Evolutionary conservation across 768 basidiomycete species (phyloP).

Genomic region (Wakefieldia striispora): DNA sequence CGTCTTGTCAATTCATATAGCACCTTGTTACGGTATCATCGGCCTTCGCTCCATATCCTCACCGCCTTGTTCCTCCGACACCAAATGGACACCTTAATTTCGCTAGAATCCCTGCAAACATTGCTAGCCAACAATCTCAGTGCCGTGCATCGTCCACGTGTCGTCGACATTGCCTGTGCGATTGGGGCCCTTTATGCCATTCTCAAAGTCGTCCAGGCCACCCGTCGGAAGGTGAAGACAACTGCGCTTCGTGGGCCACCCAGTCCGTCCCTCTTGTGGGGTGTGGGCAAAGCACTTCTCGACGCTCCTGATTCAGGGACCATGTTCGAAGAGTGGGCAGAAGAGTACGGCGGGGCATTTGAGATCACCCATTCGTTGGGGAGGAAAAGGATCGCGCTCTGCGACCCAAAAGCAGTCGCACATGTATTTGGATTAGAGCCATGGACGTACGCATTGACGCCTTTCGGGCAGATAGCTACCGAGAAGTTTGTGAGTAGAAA

Average conservation of each 20-base stretch:
- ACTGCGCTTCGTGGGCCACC: conserved; percentile 24
- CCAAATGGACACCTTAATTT: not conserved
- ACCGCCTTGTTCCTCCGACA: not conserved
- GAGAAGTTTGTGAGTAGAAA: conserved; percentile 24
- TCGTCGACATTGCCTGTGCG: conserved; percentile 1
- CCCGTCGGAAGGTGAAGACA: conserved; percentile 9
- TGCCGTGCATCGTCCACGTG: not conserved
- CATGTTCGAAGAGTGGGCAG: conserved; percentile 47
- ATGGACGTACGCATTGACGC: conserved; percentile 31
- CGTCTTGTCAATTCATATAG: too few relatives aligned
- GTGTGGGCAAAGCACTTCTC: conserved; percentile 1
- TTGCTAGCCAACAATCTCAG: not conserved
- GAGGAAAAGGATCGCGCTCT: conserved; percentile 34
- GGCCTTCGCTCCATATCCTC: too few relatives aligned
- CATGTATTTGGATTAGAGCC: conserved; percentile 53
- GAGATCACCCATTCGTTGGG: conserved; percentile 39
- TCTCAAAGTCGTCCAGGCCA: conserved; percentile 4
- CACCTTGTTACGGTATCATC: not conserved
- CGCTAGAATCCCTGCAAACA: conserved; percentile 3
- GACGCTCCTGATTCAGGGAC: conserved; percentile 25
- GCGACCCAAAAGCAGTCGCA: conserved; percentile 49
- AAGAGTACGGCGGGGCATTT: conserved; percentile 47
- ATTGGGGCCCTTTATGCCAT: conserved; percentile 7
- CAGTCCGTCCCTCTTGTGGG: conserved; percentile 17
- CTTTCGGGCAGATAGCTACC: conserved; percentile 15